Conservation (phyloP, 768 basidiomycete genomes). For the Epithele typhae region DNA sequence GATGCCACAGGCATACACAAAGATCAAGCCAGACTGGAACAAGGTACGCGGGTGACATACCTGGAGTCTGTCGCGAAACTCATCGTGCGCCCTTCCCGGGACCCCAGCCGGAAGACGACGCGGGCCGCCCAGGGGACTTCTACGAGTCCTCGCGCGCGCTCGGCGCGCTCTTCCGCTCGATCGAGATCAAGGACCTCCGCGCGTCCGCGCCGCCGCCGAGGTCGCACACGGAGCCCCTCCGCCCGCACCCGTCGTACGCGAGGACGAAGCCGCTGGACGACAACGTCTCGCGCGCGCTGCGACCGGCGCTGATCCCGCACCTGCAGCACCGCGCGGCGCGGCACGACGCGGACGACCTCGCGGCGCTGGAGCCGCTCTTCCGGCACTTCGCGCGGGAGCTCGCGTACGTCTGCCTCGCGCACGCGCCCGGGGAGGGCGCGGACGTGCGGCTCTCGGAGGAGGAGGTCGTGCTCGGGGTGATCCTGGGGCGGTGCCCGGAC, state of each 20-base stretch:
- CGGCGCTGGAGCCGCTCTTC: constrained; percentile 37
- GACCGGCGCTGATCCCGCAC: constrained; percentile 8
- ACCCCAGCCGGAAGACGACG: constrained; percentile 19
- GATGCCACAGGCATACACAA: constrained; percentile 52
- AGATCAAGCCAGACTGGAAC: constrained; percentile 80
- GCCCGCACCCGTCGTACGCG: constrained; percentile 1
- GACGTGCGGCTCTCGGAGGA: constrained; percentile 64
- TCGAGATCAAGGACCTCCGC: constrained; percentile 29
- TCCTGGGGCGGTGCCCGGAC: constrained; percentile 63
- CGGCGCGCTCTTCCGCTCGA: constrained; percentile 63
- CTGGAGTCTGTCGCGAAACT: not conserved
- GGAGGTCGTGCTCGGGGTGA: constrained; percentile 71
- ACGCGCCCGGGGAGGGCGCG: constrained; percentile 66
- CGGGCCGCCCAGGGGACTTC: constrained; percentile 53
- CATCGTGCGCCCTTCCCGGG: too few species aligned
- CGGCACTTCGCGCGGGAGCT: constrained; percentile 58
- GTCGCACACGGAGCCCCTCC: constrained; percentile 4
- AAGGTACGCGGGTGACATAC: constrained; percentile 19
- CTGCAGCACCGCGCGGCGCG: constrained; percentile 11
- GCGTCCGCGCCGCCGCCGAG: constrained; percentile 13
- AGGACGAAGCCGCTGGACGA: constrained; percentile 16
- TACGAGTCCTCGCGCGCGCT: constrained; percentile 69
- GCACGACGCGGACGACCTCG: constrained; percentile 8
- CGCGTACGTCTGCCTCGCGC: constrained; percentile 61
- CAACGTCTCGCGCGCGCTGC: constrained; percentile 17